Percentiles rank a stretch among this genome's conserved stretches.
These are phyloP conservation scores for Penicillium sp. DNA, from an alignment of 2,329 filamentous ascomycete species.

Conservation along the genomic window DNA sequence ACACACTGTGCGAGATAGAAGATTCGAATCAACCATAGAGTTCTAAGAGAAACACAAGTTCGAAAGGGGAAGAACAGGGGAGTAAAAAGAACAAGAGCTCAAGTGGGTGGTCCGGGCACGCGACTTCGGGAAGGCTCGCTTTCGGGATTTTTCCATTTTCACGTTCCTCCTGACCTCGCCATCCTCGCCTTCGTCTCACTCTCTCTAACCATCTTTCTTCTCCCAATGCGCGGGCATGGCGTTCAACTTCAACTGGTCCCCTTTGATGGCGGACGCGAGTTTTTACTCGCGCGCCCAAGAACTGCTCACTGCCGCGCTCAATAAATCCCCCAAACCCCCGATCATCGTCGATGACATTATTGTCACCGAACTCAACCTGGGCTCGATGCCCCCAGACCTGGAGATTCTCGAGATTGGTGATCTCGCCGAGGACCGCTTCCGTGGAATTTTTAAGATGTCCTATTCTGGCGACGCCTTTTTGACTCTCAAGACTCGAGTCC, in stretches of 20 bases:
- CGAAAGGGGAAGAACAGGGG: background rate
- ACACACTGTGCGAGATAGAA: background rate
- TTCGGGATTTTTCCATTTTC: constrained; percentile 11
- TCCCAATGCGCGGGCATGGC: constrained; percentile 65
- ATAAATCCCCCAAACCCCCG: constrained; percentile 95
- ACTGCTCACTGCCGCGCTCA: constrained; percentile 88
- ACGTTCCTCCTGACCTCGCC: constrained; percentile 2
- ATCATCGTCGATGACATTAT: constrained; percentile 99
- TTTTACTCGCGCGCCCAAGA: constrained; percentile 90
- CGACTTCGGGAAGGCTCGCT: constrained; percentile 11
- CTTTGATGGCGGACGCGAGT: constrained; percentile 88
- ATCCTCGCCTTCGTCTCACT: background rate
- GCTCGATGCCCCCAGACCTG: constrained; percentile 87
- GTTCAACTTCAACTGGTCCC: constrained; percentile 99
- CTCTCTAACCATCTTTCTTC: constrained; percentile 1
- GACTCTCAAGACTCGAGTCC: constrained; percentile 91
- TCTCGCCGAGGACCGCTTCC: constrained; percentile 91
- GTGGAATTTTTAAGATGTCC: constrained; percentile 99
- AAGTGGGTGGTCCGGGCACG: constrained; percentile 8
- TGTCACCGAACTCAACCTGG: constrained; percentile 95
- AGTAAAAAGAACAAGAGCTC: background rate
- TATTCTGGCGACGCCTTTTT: constrained; percentile 94
- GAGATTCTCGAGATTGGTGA: constrained; percentile 98
- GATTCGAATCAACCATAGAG: background rate
- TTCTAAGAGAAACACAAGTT: too few relatives aligned